These are phyloP conservation scores for Fusarium sp. DNA, from an alignment of 2,329 filamentous ascomycete species.

Conservation along the genomic window DNA sequence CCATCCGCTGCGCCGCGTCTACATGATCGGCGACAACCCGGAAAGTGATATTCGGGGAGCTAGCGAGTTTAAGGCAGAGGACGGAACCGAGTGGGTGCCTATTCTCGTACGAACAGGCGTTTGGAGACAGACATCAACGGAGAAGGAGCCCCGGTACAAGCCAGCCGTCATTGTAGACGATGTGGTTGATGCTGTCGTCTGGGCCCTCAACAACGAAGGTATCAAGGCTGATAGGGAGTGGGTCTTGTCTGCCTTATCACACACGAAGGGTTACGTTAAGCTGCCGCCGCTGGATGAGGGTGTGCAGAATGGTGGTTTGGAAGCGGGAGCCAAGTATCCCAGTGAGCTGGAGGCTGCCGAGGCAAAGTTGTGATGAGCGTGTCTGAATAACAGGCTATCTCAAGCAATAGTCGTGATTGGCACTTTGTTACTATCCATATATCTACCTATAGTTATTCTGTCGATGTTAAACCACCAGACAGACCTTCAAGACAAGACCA, in stretches of 20 bases:
- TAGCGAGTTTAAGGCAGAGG: constrained; percentile 76
- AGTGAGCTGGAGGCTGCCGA: constrained; percentile 42
- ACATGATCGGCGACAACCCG: constrained; percentile 94
- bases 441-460: neutral
- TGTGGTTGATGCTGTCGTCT: constrained; percentile 81
- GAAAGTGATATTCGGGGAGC: constrained; percentile 92
- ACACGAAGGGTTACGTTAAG: constrained; percentile 47
- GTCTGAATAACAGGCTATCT: neutral
- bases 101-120: constrained; percentile 86
- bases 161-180: constrained; percentile 77
- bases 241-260: constrained; percentile 46
- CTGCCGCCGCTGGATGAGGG: constrained; percentile 37
- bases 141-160: constrained; percentile 65
- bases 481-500: neutral
- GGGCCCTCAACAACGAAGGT: constrained; percentile 73
- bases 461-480: neutral
- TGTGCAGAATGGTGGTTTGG: neutral
- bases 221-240: constrained; percentile 52
- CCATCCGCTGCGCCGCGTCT: constrained; percentile 77
- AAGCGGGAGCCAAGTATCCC: constrained; percentile 30
- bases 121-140: constrained; percentile 61
- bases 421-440: neutral
- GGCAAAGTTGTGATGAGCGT: constrained; percentile 28
- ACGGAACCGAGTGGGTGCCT: constrained; percentile 80
- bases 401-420: neutral